Evolutionary conservation across 108 stramenopile genomes (phyloP).

Genomic region (Asterionellopsis glacialis): DNA sequence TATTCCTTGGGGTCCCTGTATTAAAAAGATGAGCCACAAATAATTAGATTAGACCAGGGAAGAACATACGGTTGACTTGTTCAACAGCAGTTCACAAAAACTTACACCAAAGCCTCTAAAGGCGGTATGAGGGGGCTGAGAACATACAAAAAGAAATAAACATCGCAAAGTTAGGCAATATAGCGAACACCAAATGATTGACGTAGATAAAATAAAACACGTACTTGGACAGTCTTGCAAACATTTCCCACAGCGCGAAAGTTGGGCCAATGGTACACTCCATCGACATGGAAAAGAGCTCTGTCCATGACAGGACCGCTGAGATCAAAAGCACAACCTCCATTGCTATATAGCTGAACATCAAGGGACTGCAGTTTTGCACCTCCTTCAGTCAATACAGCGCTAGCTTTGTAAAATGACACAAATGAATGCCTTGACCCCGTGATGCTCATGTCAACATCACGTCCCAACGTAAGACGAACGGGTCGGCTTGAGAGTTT

Average conservation of each 20-base stretch:
- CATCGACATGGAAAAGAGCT: constrained; percentile 90
- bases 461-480: constrained; percentile 80
- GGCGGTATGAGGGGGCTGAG: constrained; percentile 88
- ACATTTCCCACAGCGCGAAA: constrained; percentile 69
- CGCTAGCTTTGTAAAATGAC: constrained; percentile 82
- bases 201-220: too few relatives aligned
- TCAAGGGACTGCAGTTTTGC: constrained; percentile 74
- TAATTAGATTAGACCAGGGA: too few relatives aligned
- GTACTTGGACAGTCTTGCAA: constrained; percentile 70
- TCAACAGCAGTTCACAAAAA: constrained; percentile 38
- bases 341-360: constrained; percentile 82
- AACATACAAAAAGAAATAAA: too few relatives aligned
- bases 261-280: constrained; percentile 83
- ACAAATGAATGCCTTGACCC: constrained; percentile 76
- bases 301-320: constrained; percentile 87
- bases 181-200: too few relatives aligned
- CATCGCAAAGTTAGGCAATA: too few relatives aligned
- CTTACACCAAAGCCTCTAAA: constrained; percentile 90
- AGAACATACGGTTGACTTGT: too few relatives aligned
- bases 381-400: constrained; percentile 59
- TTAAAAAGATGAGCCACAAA: neutral
- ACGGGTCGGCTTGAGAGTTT: constrained; percentile 78
- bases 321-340: constrained; percentile 83
- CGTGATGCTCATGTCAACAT: constrained; percentile 92
- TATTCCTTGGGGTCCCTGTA: constrained; percentile 68